A percentile compares a stretch with the other conserved stretches of the same genome.
These are phyloP conservation scores for Trametes versicolor DNA, from an alignment of 1,284 basidiomycete species.

Conservation along the genomic window DNA sequence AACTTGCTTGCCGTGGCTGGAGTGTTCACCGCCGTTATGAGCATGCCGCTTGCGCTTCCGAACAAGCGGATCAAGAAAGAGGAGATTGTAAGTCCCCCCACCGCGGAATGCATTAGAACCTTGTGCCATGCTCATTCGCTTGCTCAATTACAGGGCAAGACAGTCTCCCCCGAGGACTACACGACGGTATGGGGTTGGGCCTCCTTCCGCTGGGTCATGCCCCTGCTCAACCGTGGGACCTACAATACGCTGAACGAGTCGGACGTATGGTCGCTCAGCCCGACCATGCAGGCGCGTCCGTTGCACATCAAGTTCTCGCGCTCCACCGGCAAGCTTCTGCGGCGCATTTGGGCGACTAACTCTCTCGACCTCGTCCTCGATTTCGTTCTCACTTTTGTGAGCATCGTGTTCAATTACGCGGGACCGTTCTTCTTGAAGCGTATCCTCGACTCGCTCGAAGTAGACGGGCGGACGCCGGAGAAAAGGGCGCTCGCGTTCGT, in stretches of 20 bases:
- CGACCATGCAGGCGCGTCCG: conserved; percentile 72
- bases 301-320: conserved; percentile 69
- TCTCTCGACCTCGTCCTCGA: conserved; percentile 80
- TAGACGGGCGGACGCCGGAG: conserved; percentile 48
- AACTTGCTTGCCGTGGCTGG: conserved; percentile 54
- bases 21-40: conserved; percentile 56
- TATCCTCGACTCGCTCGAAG: conserved; percentile 56
- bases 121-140: not conserved
- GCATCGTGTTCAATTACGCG: conserved; percentile 75
- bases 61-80: conserved; percentile 55
- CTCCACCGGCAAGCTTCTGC: conserved; percentile 62
- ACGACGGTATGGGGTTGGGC: conserved; percentile 81
- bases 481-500: conserved; percentile 72
- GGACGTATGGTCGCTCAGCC: conserved; percentile 79
- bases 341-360: conserved; percentile 73
- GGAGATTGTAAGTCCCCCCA: conserved; percentile 56
- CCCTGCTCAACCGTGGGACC: conserved; percentile 71
- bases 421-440: conserved; percentile 75
- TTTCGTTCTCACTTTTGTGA: conserved; percentile 67
- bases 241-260: conserved; percentile 69
- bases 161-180: conserved; percentile 79
- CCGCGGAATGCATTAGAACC: not conserved
- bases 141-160: conserved; percentile 55
- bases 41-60: conserved; percentile 68
- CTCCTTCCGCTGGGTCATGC: conserved; percentile 83